phyloP scores from a whole-genome alignment of 257 asterid genomes.

The Solanum dulcamara region DNA sequence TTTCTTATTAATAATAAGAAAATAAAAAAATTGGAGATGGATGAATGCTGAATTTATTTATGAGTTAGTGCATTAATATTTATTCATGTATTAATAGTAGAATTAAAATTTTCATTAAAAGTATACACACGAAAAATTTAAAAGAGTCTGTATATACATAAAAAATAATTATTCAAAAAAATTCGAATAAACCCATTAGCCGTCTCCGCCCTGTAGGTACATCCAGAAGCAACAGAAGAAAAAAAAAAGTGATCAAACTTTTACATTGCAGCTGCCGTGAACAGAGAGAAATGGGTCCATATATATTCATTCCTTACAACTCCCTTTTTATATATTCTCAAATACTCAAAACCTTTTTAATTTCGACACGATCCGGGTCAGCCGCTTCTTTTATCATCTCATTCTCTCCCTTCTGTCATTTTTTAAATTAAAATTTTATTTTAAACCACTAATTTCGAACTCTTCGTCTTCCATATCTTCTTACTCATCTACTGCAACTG shows the following conservation, averaged over 20 bases:
- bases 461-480: not conserved
- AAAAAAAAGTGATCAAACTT: not conserved
- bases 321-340: conserved; percentile 33
- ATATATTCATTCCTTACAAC: conserved; percentile 10
- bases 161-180: not conserved
- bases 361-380: conserved; percentile 86
- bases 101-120: not conserved
- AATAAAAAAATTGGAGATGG: not conserved
- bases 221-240: not conserved
- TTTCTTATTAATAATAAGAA: not conserved
- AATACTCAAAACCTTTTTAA: conserved; percentile 34
- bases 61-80: not conserved
- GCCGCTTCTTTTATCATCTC: conserved; percentile 54
- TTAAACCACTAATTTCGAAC: not conserved
- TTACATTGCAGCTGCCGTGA: not conserved
- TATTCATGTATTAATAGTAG: not conserved
- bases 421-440: not conserved
- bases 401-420: not conserved
- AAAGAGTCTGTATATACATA: not conserved
- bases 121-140: too few relatives aligned
- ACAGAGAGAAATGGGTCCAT: not conserved
- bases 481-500: not conserved
- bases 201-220: not conserved
- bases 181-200: not conserved
- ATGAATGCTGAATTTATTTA: not conserved